These are phyloP conservation scores for Fusarium neocosmosporiellum DNA, from an alignment of 2,329 filamentous ascomycete genomes.

Conservation along the genomic window DNA sequence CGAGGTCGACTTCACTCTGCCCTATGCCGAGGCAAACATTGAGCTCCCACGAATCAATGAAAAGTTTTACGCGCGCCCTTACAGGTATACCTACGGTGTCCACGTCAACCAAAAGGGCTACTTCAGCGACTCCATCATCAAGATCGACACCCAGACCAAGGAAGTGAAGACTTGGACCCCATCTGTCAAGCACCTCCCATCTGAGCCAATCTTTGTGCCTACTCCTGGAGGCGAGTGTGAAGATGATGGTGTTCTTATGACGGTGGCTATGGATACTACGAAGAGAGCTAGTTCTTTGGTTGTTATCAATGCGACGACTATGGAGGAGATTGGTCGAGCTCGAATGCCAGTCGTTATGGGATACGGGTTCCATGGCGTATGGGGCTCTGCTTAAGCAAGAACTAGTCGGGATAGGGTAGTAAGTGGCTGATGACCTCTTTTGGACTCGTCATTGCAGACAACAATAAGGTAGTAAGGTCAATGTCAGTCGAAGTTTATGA, in stretches of 20 bases:
- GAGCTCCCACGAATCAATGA: conserved; percentile 16
- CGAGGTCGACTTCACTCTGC: conserved; percentile 8
- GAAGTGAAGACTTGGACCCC: conserved; percentile 2
- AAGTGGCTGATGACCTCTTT: no score
- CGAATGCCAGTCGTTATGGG: conserved; percentile 18
- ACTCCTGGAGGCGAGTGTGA: not conserved
- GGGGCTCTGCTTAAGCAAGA: not conserved
- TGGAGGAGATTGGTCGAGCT: conserved; percentile 13
- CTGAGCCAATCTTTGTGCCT: conserved; percentile 16
- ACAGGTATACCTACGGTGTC: conserved; percentile 14
- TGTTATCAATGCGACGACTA: conserved; percentile 8
- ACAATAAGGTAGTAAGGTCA: no score
- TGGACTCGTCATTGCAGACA: no score
- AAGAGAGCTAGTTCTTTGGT: conserved; percentile 14
- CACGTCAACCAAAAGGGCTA: conserved; percentile 5
- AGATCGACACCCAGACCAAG: conserved; percentile 19
- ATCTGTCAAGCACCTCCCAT: conserved; percentile 1
- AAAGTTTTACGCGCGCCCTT: not conserved
- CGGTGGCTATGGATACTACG: conserved; percentile 7
- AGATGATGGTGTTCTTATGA: conserved; percentile 12
- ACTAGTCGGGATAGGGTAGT: not conserved
- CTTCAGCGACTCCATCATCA: conserved; percentile 26
- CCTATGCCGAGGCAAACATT: conserved; percentile 4
- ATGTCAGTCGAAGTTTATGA: not conserved
- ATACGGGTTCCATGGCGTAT: conserved; percentile 13